These are phyloP conservation scores for Crithidia expoeki DNA, from an alignment of 208 protist genomes.

Conservation along the genomic window DNA sequence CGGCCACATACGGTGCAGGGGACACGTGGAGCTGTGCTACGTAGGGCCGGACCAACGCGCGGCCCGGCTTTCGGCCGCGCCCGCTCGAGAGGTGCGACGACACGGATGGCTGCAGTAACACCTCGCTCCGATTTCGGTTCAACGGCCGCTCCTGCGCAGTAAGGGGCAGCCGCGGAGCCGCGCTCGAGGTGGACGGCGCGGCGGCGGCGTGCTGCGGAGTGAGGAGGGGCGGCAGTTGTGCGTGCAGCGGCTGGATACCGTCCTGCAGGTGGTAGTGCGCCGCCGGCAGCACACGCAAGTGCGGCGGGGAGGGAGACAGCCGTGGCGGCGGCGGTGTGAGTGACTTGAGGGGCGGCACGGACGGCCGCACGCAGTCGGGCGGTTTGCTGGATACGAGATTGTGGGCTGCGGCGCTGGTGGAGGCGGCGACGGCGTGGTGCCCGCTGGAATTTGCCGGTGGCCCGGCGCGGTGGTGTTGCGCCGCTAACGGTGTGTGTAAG, in stretches of 20 bases:
- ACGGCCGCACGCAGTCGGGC: constrained; percentile 5
- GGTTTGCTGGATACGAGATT: not conserved
- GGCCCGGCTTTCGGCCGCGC: constrained; percentile 1
- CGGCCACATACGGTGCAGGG: constrained; percentile 7
- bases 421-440: not conserved
- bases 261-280: constrained; percentile 11
- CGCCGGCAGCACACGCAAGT: constrained; percentile 5
- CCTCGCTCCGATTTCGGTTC: constrained; percentile 36
- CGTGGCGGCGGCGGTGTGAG: not conserved
- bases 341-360: constrained; percentile 14
- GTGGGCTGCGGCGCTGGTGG: not conserved
- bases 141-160: constrained; percentile 33
- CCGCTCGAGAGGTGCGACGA: constrained; percentile 10
- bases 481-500: not conserved
- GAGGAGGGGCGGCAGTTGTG: not conserved
- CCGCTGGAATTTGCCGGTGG: not conserved
- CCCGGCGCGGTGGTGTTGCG: not conserved
- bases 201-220: constrained; percentile 4
- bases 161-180: not conserved
- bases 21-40: constrained; percentile 16
- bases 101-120: not conserved
- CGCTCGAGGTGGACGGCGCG: not conserved
- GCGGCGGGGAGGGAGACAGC: not conserved
- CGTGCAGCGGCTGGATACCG: not conserved
- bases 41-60: constrained; percentile 18